Evolutionary conservation across 176 grass and related monocot genomes (phyloP).

Genomic region (Dactylis glomerata): DNA sequence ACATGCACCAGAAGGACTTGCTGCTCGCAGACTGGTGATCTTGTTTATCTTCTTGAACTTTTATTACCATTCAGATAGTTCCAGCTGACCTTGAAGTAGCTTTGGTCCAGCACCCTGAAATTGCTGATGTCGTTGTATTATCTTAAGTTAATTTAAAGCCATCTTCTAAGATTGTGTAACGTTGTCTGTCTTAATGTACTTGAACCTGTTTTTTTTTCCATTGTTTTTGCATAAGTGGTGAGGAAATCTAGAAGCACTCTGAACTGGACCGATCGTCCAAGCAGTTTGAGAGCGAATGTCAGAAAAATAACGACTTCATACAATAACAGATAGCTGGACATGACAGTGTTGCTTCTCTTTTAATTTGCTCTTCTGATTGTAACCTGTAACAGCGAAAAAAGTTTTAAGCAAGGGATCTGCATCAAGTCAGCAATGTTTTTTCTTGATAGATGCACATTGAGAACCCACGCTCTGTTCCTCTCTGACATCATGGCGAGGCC

Average conservation of each 20-base stretch:
- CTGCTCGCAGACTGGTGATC: slow-evolving; percentile 74
- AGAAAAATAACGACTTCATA: too few relatives aligned
- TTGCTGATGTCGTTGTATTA: slow-evolving; percentile 66
- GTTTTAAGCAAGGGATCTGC: too few relatives aligned
- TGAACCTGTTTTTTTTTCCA: not conserved
- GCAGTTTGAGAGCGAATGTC: too few relatives aligned
- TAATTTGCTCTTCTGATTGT: too few relatives aligned
- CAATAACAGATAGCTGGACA: too few relatives aligned
- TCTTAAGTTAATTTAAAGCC: slow-evolving; percentile 49
- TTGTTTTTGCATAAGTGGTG: slow-evolving; percentile 50
- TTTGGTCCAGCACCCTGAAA: slow-evolving; percentile 61
- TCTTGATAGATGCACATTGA: too few relatives aligned
- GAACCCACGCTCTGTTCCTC: too few relatives aligned
- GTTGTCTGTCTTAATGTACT: not conserved
- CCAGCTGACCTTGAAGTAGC: slow-evolving; percentile 71
- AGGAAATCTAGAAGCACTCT: slow-evolving; percentile 58
- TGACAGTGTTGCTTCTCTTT: too few relatives aligned
- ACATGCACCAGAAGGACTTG: slow-evolving; percentile 28
- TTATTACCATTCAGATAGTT: slow-evolving; percentile 53
- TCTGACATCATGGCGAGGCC: too few relatives aligned
- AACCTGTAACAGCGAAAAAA: too few relatives aligned
- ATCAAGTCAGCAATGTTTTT: too few relatives aligned
- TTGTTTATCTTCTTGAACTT: slow-evolving; percentile 15
- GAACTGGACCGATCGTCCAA: not conserved
- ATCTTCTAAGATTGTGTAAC: not conserved